Evolutionary conservation across 140 eudicot genomes (phyloP), one percentile per base, ranked within the genome.

Genomic region (Stevia rebaudiana): DNA sequence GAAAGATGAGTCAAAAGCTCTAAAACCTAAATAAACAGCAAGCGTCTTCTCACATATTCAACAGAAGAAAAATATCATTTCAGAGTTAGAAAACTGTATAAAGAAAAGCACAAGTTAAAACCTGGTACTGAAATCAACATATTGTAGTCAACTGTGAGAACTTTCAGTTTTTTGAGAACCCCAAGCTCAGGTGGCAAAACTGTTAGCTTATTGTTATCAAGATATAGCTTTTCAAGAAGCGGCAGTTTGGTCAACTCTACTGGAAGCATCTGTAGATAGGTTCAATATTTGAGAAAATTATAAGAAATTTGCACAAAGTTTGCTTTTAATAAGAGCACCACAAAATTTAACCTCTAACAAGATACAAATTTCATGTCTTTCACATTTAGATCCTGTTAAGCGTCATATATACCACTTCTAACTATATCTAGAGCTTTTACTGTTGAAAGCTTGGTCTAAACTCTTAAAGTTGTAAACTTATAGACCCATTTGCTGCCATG

Each of bases 121-220:
- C 99, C 99, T 51, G 97, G 99, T 35, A 94, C 97, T 1, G 99
- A 81, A 65, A 79, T 82, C 61, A 94, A 76, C 90, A 83, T 72
- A 74, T 94, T 94, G 77, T 83, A 75, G 87, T 94, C 97, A 55
- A 67, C 95, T 10, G 95, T 75, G 39, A 94, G 94, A 53, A 89
- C 95, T 79, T 94, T 94, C 54, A 94, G 76, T 79, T 81, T 76
- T 77, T 84, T 94, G 65, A 94, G 81, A 43, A 63, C 85, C 17
- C 99, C 95, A 64, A 94, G 87, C 76, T 94, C 97, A 57, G 99
- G 84, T 24, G 99, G 99, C 78, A 94, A 78, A 69, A 68, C 67
- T 37, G 83, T 65, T 21, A 94, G 80, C 86, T 77, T 88, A 55
- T 89, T 94, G 74, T 86, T 89, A 74, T 94, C 95, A 74, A 94